phyloP scores from a whole-genome alignment of 75 land plant genomes.

The Isoetes taiwanensis region DNA sequence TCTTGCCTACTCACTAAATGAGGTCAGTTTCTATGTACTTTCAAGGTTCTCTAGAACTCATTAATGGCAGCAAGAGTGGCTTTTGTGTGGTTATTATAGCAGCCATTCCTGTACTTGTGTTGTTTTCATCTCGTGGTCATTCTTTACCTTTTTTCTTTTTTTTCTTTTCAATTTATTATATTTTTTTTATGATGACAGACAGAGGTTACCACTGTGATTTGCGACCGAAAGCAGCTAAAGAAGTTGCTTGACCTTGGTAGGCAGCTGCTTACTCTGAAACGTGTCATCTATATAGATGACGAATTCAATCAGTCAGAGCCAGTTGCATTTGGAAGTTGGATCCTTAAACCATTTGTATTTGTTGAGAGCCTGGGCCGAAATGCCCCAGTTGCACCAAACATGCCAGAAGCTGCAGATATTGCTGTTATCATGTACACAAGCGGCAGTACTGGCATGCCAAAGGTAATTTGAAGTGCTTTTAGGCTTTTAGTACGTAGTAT shows the following conservation, averaged over 20 bases:
- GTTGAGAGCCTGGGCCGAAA: background rate
- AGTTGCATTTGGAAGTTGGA: background rate
- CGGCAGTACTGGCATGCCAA: constrained; percentile 2
- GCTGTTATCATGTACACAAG: constrained; percentile 6
- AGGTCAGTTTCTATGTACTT: background rate
- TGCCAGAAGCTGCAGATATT: background rate
- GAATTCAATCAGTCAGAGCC: background rate
- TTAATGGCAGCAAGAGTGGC: background rate
- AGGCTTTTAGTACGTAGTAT: no score
- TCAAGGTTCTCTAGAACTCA: background rate
- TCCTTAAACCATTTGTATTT: background rate
- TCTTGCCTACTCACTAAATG: constrained; percentile 1
- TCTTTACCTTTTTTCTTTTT: no score
- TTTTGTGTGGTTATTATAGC: constrained; percentile 1
- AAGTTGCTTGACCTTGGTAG: background rate
- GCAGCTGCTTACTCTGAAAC: background rate
- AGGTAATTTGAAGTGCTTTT: no score
- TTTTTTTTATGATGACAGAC: background rate
- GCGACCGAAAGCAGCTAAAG: constrained; percentile 1
- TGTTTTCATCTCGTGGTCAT: background rate
- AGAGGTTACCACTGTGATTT: constrained; percentile 8
- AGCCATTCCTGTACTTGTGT: no score
- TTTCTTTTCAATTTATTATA: no score
- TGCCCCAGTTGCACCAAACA: background rate
- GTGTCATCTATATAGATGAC: background rate